Base-by-base conservation (phyloP, 805 yeast genomes). In the Myxozyma melibiosi region DNA sequence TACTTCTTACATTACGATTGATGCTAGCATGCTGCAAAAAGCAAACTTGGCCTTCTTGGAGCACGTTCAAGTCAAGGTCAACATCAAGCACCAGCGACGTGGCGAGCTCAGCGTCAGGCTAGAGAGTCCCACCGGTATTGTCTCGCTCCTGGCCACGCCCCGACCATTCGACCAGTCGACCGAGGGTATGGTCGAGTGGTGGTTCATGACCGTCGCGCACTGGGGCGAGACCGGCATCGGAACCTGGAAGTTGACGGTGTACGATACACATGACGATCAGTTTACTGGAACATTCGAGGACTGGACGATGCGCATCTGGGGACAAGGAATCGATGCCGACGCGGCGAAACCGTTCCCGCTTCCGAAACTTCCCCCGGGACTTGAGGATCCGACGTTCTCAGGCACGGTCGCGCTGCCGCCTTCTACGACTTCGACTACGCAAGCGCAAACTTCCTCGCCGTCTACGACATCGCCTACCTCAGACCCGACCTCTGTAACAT, bases 141-240 rank as follows among this genome's bases (percentile, higher is more conserved):
- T 74, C 7, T 89, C 96, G 18, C 80, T 83, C 43, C 77, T 94
- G 58, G 97, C 94, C 0, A 80, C 84, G 24, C 77, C 78, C 18
- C 80, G 99, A 65, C 73, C 73, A 5, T 64, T 72, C 18, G 99
- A 94, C 71, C 62, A 55, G 7, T 76, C 83, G 4, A 61, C 65
- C 1, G 75, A 69, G 0, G 96, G 96, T 0, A 86, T 89, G 63
- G 65, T 69, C 4, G 78, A 86, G 64, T 94, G 99, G 99, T 87
- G 88, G 1, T 94, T 94, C 68, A 89, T 91, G 89, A 81, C 92
- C 9, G 98, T 94, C n/a, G 97, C 96, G 1, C 98, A 94, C 70
- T 94, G 98, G 97, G 97, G 97, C 38, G 91, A 86, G 65, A 47
- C 68, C 1, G 92, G 91, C 2, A 72, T 72, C 25, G 99, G 99